A percentile compares a stretch with the other conserved stretches of the same genome.
phyloP scores from a whole-genome alignment of 371 early-diverging fungal species.

The Mucor ambiguus region DNA sequence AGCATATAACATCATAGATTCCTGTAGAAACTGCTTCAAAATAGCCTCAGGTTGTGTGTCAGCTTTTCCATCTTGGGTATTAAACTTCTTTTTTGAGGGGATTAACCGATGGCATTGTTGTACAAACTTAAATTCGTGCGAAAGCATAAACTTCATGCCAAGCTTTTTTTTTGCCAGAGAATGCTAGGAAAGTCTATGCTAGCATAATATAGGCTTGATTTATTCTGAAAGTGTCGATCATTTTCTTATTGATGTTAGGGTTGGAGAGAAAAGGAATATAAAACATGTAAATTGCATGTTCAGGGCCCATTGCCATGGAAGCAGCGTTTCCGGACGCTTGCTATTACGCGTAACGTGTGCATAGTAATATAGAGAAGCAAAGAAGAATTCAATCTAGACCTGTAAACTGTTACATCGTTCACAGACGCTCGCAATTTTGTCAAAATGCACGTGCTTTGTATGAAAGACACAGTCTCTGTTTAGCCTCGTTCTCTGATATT shows the following conservation, averaged over 20 bases:
- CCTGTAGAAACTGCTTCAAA: background rate
- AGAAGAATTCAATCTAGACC: background rate
- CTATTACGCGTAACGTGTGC: background rate
- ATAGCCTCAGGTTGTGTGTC: slow-evolving; percentile 2
- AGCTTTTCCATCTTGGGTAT: background rate
- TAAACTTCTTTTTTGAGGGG: background rate
- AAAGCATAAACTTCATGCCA: slow-evolving; percentile 1
- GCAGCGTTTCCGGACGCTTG: background rate
- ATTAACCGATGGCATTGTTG: background rate
- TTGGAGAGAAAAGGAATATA: background rate
- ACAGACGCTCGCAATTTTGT: background rate
- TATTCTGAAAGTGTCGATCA: background rate
- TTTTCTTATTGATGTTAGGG: background rate
- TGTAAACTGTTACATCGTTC: background rate
- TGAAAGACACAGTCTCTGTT: background rate
- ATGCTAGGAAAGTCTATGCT: background rate
- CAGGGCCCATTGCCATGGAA: background rate
- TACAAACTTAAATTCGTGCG: background rate
- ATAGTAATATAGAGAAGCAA: background rate
- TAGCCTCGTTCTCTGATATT: background rate
- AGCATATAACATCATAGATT: background rate
- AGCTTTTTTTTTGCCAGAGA: background rate
- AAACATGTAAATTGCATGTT: background rate
- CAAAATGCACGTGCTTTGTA: background rate
- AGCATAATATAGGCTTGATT: background rate